phyloP scores from a whole-genome alignment of 177 flowering plant species.

The Vitis hybrid region DNA sequence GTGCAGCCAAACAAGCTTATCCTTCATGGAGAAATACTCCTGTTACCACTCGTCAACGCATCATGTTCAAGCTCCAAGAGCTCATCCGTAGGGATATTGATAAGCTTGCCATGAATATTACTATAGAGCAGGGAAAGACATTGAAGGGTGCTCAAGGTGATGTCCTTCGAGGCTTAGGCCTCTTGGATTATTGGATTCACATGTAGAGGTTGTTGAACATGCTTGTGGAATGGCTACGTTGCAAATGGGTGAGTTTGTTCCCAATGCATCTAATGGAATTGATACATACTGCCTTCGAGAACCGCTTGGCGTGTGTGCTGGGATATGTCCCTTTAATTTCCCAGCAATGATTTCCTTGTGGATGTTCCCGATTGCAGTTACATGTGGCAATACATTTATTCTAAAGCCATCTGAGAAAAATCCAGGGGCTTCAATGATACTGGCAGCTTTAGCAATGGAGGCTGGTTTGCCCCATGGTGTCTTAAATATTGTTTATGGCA shows the following conservation, averaged over 20 bases:
- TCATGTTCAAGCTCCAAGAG: constrained; percentile 84
- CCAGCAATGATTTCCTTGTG: constrained; percentile 90
- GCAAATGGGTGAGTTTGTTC: constrained; percentile 91
- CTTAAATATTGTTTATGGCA: constrained; percentile 92
- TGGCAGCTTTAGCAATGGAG: constrained; percentile 92
- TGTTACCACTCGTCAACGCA: constrained; percentile 63
- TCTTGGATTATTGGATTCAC: constrained; percentile 6
- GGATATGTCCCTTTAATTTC: constrained; percentile 95
- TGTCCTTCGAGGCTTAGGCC: constrained; percentile 69
- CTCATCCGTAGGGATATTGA: constrained; percentile 81
- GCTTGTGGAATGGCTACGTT: constrained; percentile 92
- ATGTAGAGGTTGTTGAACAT: constrained; percentile 95
- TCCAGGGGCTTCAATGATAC: constrained; percentile 81
- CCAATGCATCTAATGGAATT: constrained; percentile 84
- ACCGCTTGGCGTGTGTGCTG: constrained; percentile 98
- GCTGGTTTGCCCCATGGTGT: constrained; percentile 97
- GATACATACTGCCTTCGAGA: constrained; percentile 90
- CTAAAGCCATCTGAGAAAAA: constrained; percentile 8
- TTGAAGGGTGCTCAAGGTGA: constrained; percentile 82
- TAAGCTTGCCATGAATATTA: constrained; percentile 67
- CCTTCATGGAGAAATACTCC: constrained; percentile 77
- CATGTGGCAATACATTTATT: constrained; percentile 10
- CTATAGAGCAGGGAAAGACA: constrained; percentile 79
- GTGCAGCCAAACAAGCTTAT: constrained; percentile 78
- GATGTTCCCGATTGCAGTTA: constrained; percentile 21